Conservation (phyloP, 768 basidiomycete species). For the Coprinellus aureogranulatus region DNA sequence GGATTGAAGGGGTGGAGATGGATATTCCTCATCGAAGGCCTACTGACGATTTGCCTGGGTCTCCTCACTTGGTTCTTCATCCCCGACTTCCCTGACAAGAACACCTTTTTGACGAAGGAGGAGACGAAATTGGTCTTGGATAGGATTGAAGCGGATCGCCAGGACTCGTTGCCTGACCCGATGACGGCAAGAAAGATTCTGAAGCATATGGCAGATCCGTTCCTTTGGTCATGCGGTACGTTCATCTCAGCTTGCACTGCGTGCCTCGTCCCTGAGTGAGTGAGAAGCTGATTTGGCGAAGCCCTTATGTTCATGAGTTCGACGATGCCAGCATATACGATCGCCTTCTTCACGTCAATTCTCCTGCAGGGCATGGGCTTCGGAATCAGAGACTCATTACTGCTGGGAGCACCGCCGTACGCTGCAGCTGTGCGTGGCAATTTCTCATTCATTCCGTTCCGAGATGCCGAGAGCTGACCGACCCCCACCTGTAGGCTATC, state of each 20-base stretch:
- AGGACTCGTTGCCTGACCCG: constrained; percentile 45
- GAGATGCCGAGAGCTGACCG: constrained; percentile 39
- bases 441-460: constrained; percentile 23
- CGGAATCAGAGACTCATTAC: background rate
- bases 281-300: constrained; percentile 8
- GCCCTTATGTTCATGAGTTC: constrained; percentile 38
- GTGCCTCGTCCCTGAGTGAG: background rate
- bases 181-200: constrained; percentile 36
- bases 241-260: background rate
- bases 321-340: constrained; percentile 37
- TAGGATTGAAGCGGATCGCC: constrained; percentile 50
- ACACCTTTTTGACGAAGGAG: constrained; percentile 41
- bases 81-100: constrained; percentile 47
- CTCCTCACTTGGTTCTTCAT: constrained; percentile 40
- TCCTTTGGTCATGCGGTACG: constrained; percentile 45
- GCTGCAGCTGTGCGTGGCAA: constrained; percentile 47
- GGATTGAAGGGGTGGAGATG: constrained; percentile 47
- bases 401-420: constrained; percentile 49
- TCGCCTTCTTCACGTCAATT: constrained; percentile 28
- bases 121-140: constrained; percentile 39
- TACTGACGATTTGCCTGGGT: constrained; percentile 40
- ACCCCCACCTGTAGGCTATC: constrained; percentile 40
- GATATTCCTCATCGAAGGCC: constrained; percentile 52
- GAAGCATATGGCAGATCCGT: constrained; percentile 44
- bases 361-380: background rate